A percentile compares a stretch with the other conserved stretches of the same genome.
Evolutionary conservation across 495 filamentous ascomycete genomes (phyloP).

Genomic region (Penicillium steckii): DNA sequence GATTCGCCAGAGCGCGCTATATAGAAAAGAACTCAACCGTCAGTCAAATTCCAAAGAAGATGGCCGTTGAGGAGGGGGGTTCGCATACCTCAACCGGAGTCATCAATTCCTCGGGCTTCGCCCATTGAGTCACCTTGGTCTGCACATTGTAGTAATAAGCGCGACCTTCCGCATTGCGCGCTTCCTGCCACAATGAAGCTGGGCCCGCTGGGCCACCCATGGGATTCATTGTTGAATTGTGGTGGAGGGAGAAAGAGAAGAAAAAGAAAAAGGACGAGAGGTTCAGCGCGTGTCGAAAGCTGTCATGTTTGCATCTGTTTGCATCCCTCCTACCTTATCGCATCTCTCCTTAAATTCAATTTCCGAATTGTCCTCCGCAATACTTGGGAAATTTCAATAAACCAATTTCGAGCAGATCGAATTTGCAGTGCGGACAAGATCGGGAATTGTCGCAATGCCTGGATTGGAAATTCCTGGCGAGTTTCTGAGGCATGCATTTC

Average conservation of each 20-base stretch:
- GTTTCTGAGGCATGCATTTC: slow-evolving; percentile 67
- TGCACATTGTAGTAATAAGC: slow-evolving; percentile 90
- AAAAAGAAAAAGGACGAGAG: neutral
- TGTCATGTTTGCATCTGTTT: slow-evolving; percentile 36
- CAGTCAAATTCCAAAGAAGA: slow-evolving; percentile 2
- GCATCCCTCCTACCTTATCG: slow-evolving; percentile 24
- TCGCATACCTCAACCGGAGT: slow-evolving; percentile 73
- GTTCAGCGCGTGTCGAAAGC: slow-evolving; percentile 14
- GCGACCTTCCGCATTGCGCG: slow-evolving; percentile 77
- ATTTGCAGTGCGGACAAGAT: slow-evolving; percentile 23
- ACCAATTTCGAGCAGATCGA: neutral
- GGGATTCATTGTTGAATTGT: slow-evolving; percentile 63
- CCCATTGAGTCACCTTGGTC: slow-evolving; percentile 91
- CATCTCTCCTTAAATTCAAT: too few relatives aligned
- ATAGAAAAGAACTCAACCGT: slow-evolving; percentile 1
- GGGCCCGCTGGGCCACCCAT: slow-evolving; percentile 54
- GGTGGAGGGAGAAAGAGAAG: slow-evolving; percentile 21
- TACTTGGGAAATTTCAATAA: neutral
- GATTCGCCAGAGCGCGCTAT: slow-evolving; percentile 75
- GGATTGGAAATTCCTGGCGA: slow-evolving; percentile 47
- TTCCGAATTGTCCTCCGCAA: slow-evolving; percentile 6
- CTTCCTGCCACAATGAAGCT: slow-evolving; percentile 74
- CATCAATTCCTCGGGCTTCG: slow-evolving; percentile 89
- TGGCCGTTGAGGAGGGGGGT: neutral
- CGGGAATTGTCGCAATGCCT: slow-evolving; percentile 35